A percentile compares a stretch with the other conserved stretches of the same genome.
Evolutionary conservation across 345 rosid genomes (phyloP).

Genomic region (Sapria himalayana): DNA sequence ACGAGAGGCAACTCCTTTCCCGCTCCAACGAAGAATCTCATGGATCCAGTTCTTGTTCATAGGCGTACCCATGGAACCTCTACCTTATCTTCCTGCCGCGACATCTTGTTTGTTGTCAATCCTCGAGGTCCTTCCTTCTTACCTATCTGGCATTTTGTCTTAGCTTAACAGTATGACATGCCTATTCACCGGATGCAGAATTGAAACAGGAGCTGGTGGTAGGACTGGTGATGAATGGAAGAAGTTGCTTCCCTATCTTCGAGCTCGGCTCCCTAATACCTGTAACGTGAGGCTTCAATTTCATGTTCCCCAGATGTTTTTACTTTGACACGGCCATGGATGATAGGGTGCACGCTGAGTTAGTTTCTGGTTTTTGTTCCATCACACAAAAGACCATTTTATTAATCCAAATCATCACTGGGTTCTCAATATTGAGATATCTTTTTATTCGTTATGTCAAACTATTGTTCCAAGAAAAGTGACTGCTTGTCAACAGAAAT

Average conservation of each 20-base stretch:
- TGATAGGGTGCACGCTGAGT: too few species aligned
- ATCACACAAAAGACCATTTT: too few species aligned
- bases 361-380: too few species aligned
- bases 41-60: conserved; percentile 30
- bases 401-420: too few species aligned
- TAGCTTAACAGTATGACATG: not conserved
- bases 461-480: too few species aligned
- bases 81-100: conserved; percentile 47
- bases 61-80: conserved; percentile 14
- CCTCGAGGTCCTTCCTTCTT: conserved; percentile 34
- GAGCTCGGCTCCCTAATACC: conserved; percentile 47
- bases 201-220: conserved; percentile 68
- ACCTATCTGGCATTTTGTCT: not conserved
- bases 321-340: not conserved
- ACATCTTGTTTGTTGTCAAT: conserved; percentile 81
- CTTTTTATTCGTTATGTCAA: too few species aligned
- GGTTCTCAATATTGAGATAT: too few species aligned
- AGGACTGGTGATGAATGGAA: conserved; percentile 83
- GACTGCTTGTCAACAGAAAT: too few species aligned
- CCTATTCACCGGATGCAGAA: conserved; percentile 3
- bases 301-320: too few species aligned
- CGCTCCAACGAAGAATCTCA: conserved; percentile 18
- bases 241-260: conserved; percentile 62
- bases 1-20: too few species aligned
- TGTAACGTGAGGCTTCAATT: conserved; percentile 53